Percentiles rank a stretch among this genome's conserved stretches.
Evolutionary conservation across 2,329 filamentous ascomycete genomes (phyloP).

Genomic region (Epichloe bromicola): DNA sequence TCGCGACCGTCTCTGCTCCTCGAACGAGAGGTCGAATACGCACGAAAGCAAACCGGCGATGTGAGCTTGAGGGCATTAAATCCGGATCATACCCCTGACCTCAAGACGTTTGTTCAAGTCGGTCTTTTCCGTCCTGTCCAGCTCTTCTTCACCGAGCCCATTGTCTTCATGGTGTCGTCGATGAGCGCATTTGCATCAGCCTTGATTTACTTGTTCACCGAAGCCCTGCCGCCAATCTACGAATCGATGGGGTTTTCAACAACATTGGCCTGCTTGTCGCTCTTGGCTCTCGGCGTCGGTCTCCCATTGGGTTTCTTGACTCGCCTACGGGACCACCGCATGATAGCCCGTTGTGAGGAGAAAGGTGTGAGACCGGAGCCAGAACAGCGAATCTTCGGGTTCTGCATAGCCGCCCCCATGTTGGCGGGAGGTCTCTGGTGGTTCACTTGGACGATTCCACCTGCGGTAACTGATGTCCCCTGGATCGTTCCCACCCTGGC

Average conservation of each 20-base stretch:
- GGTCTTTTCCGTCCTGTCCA: neutral
- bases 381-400: neutral
- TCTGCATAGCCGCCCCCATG: neutral
- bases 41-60: neutral
- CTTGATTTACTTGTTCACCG: neutral
- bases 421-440: neutral
- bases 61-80: neutral
- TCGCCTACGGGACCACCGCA: neutral
- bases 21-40: neutral
- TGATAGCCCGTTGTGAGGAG: neutral
- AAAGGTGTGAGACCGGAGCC: neutral
- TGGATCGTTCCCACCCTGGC: neutral
- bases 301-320: neutral
- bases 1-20: neutral
- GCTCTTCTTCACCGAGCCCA: slow-evolving; percentile 1
- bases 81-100: neutral
- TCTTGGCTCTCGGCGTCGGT: neutral
- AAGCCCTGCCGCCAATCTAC: neutral
- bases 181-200: neutral
- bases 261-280: neutral
- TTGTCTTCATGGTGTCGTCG: neutral
- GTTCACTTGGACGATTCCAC: slow-evolving; percentile 1
- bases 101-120: neutral
- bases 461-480: neutral
- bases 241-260: neutral